Conservation (phyloP, 208 protist species). For the Endotrypanum monterogeii region DNA sequence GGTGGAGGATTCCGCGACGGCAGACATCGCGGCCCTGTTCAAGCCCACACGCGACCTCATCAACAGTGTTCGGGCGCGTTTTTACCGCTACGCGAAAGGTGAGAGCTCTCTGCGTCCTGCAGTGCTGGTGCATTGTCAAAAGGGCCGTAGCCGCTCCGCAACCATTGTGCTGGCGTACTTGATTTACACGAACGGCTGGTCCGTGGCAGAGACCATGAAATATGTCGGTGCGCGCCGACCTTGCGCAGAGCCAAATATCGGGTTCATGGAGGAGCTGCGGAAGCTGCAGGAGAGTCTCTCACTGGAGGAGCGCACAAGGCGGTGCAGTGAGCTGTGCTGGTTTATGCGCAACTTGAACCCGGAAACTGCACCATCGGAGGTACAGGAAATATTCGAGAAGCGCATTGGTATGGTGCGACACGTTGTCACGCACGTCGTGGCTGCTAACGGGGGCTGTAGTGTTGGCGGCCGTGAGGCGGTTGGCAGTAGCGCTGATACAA, state of each 20-base stretch:
- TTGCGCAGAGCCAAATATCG: conserved; percentile 76
- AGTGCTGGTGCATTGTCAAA: conserved; percentile 87
- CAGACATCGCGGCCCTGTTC: conserved; percentile 71
- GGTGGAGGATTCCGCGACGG: conserved; percentile 61
- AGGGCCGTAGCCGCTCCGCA: conserved; percentile 79
- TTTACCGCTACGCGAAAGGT: conserved; percentile 37
- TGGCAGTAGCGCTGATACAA: not conserved
- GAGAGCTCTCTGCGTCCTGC: conserved; percentile 28
- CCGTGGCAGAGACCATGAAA: conserved; percentile 77
- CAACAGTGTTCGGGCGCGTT: conserved; percentile 47
- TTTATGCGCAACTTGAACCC: conserved; percentile 53
- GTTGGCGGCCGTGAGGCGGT: not conserved
- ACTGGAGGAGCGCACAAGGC: conserved; percentile 43
- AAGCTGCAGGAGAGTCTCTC: conserved; percentile 67
- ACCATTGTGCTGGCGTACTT: conserved; percentile 89
- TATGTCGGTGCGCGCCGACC: conserved; percentile 67
- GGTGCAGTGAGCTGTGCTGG: conserved; percentile 55
- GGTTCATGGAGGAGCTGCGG: conserved; percentile 78
- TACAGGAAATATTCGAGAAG: conserved; percentile 69
- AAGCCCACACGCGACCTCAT: conserved; percentile 52
- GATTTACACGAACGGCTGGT: conserved; percentile 82
- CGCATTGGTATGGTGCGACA: conserved; percentile 68
- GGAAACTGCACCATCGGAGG: conserved; percentile 29
- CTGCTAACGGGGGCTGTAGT: not conserved
- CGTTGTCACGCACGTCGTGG: conserved; percentile 52